A percentile compares a stretch with the other conserved stretches of the same genome.
Conservation (phyloP, 257 asterid species). For the Parsonsia alboflavescens region DNA sequence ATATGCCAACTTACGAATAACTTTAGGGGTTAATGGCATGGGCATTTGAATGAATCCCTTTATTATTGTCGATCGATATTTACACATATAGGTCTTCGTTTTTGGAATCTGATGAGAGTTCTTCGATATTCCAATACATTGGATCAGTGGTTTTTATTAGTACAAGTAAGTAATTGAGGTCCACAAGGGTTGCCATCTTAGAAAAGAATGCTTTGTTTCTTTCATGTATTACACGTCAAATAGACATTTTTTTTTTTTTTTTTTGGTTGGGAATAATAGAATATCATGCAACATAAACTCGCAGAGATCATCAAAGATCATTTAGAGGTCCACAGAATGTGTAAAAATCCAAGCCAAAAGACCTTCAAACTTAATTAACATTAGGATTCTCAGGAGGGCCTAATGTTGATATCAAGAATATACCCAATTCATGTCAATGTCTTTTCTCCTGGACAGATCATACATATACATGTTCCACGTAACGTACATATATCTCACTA, state of each 20-base stretch:
- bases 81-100: neutral
- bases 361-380: neutral
- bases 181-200: slow-evolving; percentile 35
- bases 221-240: slow-evolving; percentile 17
- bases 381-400: neutral
- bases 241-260: neutral
- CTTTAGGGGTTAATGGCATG: slow-evolving; percentile 7
- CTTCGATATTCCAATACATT: slow-evolving; percentile 24
- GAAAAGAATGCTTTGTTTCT: slow-evolving; percentile 11
- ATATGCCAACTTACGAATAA: slow-evolving; percentile 10
- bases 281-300: no score
- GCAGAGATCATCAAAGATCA: neutral
- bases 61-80: neutral
- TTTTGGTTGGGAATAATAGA: no score
- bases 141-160: slow-evolving; percentile 8
- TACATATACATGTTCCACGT: no score
- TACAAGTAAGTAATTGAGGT: slow-evolving; percentile 29
- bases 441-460: neutral
- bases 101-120: slow-evolving; percentile 18
- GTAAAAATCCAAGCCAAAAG: neutral
- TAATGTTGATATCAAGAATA: neutral
- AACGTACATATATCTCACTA: neutral
- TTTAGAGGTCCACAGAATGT: neutral
- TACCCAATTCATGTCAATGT: neutral
- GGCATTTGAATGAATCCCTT: neutral